Conservation (phyloP, 2,329 filamentous ascomycete genomes). For the Teratosphaeria viscida region DNA sequence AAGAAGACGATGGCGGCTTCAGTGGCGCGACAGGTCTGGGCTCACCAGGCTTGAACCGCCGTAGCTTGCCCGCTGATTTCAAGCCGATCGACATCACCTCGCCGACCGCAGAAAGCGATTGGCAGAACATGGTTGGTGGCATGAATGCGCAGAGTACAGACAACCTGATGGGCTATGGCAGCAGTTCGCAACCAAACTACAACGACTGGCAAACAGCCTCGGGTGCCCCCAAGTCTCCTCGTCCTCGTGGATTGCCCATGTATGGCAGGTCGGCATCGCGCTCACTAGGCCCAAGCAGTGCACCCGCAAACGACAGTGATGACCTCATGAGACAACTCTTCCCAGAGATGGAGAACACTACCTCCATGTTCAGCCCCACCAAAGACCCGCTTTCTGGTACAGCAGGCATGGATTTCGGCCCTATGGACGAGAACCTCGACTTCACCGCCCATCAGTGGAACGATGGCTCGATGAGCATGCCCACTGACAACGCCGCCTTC, state of each 20-base stretch:
- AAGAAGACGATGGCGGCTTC: slow-evolving; percentile 16
- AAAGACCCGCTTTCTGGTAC: slow-evolving; percentile 6
- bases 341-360: slow-evolving; percentile 21
- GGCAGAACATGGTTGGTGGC: neutral
- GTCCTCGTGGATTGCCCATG: slow-evolving; percentile 1
- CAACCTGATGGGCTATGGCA: slow-evolving; percentile 7
- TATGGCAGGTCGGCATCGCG: slow-evolving; percentile 17
- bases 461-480: slow-evolving; percentile 23
- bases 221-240: slow-evolving; percentile 5
- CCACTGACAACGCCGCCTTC: slow-evolving; percentile 17
- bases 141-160: neutral
- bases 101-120: neutral
- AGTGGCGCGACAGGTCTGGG: slow-evolving; percentile 5
- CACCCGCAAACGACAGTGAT: slow-evolving; percentile 12
- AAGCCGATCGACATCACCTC: neutral
- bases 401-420: slow-evolving; percentile 8
- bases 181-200: slow-evolving; percentile 6
- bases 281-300: slow-evolving; percentile 18
- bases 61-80: slow-evolving; percentile 21
- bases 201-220: slow-evolving; percentile 14
- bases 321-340: slow-evolving; percentile 23
- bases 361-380: slow-evolving; percentile 7
- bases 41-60: slow-evolving; percentile 16
- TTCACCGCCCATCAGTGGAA: slow-evolving; percentile 23
- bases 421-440: slow-evolving; percentile 10